A percentile compares a stretch with the other conserved stretches of the same genome.
Evolutionary conservation across 2,329 filamentous ascomycete species (phyloP).

Genomic region (Sporothrix phasma): DNA sequence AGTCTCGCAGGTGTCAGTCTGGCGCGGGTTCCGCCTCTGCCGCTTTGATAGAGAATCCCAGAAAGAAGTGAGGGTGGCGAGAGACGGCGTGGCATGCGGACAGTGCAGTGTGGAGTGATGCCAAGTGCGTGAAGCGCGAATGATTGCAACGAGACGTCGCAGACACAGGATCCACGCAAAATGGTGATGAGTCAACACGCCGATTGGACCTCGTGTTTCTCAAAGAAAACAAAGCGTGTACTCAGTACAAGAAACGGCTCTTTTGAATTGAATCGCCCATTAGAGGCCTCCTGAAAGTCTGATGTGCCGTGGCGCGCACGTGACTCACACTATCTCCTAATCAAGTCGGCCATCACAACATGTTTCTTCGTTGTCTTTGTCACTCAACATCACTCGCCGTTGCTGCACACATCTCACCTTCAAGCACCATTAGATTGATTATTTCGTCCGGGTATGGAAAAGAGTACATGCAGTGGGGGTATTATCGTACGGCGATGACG

Average conservation of each 20-base stretch:
- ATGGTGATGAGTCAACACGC: slow-evolving; percentile 2
- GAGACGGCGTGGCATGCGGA: neutral
- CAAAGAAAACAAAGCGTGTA: neutral
- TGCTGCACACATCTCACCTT: neutral
- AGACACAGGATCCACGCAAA: too few species aligned
- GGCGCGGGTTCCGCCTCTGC: too few species aligned
- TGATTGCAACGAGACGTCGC: neutral
- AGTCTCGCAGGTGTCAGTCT: neutral
- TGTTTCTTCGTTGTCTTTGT: neutral
- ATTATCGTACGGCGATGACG: slow-evolving; percentile 2
- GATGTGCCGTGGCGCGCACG: neutral
- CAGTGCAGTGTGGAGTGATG: neutral
- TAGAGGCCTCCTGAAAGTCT: neutral
- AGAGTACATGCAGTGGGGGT: neutral
- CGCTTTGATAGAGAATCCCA: too few species aligned
- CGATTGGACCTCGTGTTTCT: neutral
- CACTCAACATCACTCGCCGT: too few species aligned
- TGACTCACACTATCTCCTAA: slow-evolving; percentile 6
- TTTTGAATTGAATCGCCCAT: neutral
- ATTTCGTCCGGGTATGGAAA: too few species aligned
- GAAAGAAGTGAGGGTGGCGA: neutral
- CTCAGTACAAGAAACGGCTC: neutral
- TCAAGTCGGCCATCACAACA: neutral
- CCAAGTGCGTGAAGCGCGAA: neutral
- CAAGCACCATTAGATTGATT: too few species aligned